Percentiles rank a stretch among this genome's conserved stretches.
These are phyloP conservation scores for Vararia minispora DNA, from an alignment of 768 basidiomycete genomes.

Conservation along the genomic window DNA sequence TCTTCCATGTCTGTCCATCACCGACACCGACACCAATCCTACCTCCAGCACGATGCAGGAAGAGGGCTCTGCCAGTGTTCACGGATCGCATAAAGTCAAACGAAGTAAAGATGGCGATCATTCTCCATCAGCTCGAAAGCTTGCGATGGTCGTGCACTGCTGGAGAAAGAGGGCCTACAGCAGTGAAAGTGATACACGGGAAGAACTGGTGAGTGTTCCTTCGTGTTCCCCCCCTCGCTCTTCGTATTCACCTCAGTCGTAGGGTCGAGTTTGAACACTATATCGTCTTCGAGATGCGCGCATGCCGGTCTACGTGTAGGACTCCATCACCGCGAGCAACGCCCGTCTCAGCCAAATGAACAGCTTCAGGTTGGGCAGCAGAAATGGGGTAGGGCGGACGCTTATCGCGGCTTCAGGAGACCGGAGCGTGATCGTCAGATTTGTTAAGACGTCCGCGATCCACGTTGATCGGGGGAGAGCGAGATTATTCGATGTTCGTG, in stretches of 20 bases:
- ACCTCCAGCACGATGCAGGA: conserved; percentile 68
- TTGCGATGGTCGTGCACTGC: conserved; percentile 65
- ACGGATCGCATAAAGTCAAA: conserved; percentile 84
- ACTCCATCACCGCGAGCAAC: conserved; percentile 81
- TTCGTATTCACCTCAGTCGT: conserved; percentile 4
- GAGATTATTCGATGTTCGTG: too few relatives aligned
- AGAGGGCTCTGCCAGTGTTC: conserved; percentile 69
- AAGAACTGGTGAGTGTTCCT: conserved; percentile 61
- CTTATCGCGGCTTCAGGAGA: too few relatives aligned
- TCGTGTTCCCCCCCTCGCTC: conserved; percentile 1
- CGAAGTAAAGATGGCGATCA: conserved; percentile 79
- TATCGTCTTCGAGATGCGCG: conserved; percentile 60
- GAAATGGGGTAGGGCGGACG: conserved; percentile 53
- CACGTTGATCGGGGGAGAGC: conserved; percentile 22
- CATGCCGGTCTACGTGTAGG: conserved; percentile 81
- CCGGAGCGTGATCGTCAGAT: too few relatives aligned
- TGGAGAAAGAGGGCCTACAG: conserved; percentile 94
- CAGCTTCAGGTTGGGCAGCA: conserved; percentile 38
- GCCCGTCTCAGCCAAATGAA: conserved; percentile 59
- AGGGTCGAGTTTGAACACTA: conserved; percentile 87
- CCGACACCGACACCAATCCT: conserved; percentile 66
- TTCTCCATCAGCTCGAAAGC: conserved; percentile 90
- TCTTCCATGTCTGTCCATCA: conserved; percentile 74
- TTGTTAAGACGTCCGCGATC: too few relatives aligned
- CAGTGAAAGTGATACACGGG: conserved; percentile 81